Percentiles rank a stretch among this genome's conserved stretches.
phyloP scores from a whole-genome alignment of 257 asterid genomes.

The Dorcoceras hygrometricum region DNA sequence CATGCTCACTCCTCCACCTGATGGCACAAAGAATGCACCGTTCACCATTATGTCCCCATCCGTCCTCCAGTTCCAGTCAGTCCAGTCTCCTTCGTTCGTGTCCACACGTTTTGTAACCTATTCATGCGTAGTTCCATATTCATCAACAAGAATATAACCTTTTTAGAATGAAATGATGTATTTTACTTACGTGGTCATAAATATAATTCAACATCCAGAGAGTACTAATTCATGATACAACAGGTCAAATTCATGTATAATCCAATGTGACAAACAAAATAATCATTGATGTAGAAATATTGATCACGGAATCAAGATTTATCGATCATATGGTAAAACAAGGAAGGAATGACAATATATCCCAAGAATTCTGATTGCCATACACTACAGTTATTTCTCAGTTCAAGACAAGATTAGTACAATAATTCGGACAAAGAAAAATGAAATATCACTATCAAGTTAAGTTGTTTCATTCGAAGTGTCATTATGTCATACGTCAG shows the following conservation, averaged over 20 bases:
- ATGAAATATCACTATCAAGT: not conserved
- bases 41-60: slow-evolving; percentile 71
- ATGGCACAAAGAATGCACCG: slow-evolving; percentile 88
- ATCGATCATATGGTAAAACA: not conserved
- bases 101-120: slow-evolving; percentile 82
- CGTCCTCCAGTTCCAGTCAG: slow-evolving; percentile 86
- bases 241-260: not conserved
- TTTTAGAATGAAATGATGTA: not conserved
- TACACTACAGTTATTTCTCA: not conserved
- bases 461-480: not conserved
- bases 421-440: not conserved
- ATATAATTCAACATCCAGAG: not conserved
- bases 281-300: not conserved
- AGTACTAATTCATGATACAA: not conserved
- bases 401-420: not conserved
- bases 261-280: not conserved
- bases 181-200: not conserved
- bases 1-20: slow-evolving; percentile 58
- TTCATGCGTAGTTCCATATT: slow-evolving; percentile 1
- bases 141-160: not conserved
- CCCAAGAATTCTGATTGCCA: not conserved
- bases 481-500: not conserved
- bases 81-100: slow-evolving; percentile 59
- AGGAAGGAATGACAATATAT: not conserved
- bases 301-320: not conserved